phyloP scores from a whole-genome alignment of 1,284 basidiomycete genomes.

The Rhodotorula sp. region DNA sequence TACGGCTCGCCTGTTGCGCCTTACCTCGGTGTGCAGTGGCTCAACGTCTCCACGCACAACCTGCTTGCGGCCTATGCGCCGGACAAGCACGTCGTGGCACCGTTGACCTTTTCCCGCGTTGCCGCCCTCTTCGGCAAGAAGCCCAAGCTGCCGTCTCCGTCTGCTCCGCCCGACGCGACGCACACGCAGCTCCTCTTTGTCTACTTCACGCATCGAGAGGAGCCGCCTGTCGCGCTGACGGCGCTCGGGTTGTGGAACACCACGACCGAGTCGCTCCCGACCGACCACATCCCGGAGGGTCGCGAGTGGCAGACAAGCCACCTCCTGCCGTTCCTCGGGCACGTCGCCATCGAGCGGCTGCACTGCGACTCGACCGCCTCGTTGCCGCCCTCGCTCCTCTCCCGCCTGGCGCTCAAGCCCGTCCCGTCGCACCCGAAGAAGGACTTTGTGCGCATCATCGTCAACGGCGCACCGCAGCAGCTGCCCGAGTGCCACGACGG shows the following conservation, averaged over 20 bases:
- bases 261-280: conserved; percentile 43
- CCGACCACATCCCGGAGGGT: conserved; percentile 47
- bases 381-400: background rate
- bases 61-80: conserved; percentile 31
- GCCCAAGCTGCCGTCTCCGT: conserved; percentile 25
- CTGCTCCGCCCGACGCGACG: conserved; percentile 41
- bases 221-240: conserved; percentile 53
- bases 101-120: background rate
- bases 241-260: conserved; percentile 55
- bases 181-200: conserved; percentile 50
- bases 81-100: conserved; percentile 10
- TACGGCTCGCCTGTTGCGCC: conserved; percentile 51
- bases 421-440: conserved; percentile 12
- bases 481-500: conserved; percentile 53
- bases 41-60: conserved; percentile 51
- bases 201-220: conserved; percentile 56
- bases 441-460: conserved; percentile 51
- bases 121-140: conserved; percentile 11
- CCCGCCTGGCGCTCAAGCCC: background rate
- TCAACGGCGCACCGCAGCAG: conserved; percentile 53
- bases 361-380: conserved; percentile 38
- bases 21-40: conserved; percentile 54
- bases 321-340: conserved; percentile 55
- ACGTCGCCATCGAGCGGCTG: conserved; percentile 54
- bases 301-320: conserved; percentile 53